Evolutionary conservation across 305 asterid species (phyloP).

Genomic region (Lippia alba): DNA sequence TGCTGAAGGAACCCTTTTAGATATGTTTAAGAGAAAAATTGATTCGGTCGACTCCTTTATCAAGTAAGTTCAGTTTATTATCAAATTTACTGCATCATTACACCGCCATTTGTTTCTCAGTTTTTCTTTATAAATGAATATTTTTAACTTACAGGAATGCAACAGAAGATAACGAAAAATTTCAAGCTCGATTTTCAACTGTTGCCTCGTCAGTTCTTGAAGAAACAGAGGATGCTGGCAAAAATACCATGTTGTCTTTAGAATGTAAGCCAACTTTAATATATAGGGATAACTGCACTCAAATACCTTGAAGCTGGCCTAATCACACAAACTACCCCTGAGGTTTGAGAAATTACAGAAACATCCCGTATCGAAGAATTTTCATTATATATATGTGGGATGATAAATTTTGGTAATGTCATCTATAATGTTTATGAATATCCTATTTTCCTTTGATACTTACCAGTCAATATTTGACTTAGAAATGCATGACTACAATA

Average conservation of each 20-base stretch:
- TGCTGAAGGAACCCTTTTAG: conserved; percentile 57
- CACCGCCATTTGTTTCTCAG: neutral
- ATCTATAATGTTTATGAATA: too few species aligned
- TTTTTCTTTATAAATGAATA: neutral
- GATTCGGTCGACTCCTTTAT: conserved; percentile 53
- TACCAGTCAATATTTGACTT: too few species aligned
- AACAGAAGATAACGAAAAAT: conserved; percentile 49
- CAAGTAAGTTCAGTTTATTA: conserved; percentile 33
- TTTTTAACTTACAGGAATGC: conserved; percentile 51
- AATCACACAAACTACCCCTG: too few species aligned
- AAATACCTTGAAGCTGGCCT: too few species aligned
- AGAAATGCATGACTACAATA: too few species aligned
- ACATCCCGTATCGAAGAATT: too few species aligned
- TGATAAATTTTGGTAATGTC: too few species aligned
- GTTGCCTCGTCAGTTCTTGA: conserved; percentile 58
- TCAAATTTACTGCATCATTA: conserved; percentile 37
- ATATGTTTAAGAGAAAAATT: conserved; percentile 48
- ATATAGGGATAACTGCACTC: too few species aligned
- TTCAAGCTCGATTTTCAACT: conserved; percentile 56
- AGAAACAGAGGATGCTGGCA: conserved; percentile 63
- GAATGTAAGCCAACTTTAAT: conserved; percentile 51
- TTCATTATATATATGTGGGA: too few species aligned
- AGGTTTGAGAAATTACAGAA: too few species aligned
- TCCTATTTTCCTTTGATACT: too few species aligned
- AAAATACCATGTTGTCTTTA: conserved; percentile 49